A percentile compares a stretch with the other conserved stretches of the same genome.
Evolutionary conservation across 768 basidiomycete genomes (phyloP).

Genomic region (Mycena capillaripes): DNA sequence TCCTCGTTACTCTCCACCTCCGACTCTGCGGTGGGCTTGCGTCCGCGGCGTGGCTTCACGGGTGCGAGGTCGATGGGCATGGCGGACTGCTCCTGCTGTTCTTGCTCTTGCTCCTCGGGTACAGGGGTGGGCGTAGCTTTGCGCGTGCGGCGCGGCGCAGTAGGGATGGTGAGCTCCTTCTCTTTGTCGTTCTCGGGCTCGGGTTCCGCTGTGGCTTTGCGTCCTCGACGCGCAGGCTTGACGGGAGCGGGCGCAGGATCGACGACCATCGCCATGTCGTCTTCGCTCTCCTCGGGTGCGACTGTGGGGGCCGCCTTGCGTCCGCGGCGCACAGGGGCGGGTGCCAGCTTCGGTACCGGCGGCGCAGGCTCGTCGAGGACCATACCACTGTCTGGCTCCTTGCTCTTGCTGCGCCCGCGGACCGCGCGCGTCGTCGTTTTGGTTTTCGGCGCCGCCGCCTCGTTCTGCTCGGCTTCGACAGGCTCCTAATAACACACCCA

Average conservation of each 20-base stretch:
- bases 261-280: constrained; percentile 19
- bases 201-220: background rate
- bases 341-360: too few relatives aligned
- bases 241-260: background rate
- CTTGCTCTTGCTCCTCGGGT: too few relatives aligned
- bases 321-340: constrained; percentile 11
- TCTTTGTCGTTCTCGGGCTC: constrained; percentile 29
- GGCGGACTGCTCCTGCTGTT: constrained; percentile 10
- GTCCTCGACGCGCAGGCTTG: constrained; percentile 17
- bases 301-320: background rate
- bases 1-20: constrained; percentile 18
- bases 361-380: constrained; percentile 10
- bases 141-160: constrained; percentile 7
- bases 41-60: constrained; percentile 41
- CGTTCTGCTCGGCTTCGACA: background rate
- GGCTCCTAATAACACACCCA: constrained; percentile 40
- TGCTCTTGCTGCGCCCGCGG: background rate
- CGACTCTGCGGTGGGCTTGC: constrained; percentile 35
- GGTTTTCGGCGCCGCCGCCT: too few relatives aligned
- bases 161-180: constrained; percentile 3
- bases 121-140: background rate
- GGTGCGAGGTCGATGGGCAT: constrained; percentile 16
- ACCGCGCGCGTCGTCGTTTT: background rate
- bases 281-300: background rate
- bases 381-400: constrained; percentile 22